Percentiles rank a stretch among this genome's conserved stretches.
phyloP scores from a whole-genome alignment of 2,329 filamentous ascomycete species.

The Verticillium albo-atrum region DNA sequence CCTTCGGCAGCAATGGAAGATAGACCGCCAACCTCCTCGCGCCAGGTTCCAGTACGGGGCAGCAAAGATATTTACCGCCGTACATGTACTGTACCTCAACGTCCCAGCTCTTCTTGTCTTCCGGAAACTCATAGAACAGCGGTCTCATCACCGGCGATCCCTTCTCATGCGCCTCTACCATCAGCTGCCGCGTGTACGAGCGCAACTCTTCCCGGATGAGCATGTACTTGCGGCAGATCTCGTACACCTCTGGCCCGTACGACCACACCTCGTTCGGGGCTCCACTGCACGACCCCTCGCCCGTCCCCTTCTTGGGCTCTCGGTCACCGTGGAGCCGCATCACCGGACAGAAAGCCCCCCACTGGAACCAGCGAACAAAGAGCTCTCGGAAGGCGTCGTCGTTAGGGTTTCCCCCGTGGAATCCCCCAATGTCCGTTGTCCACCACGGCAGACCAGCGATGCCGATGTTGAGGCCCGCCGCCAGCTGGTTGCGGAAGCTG shows the following conservation, averaged over 20 bases:
- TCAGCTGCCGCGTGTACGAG: conserved; percentile 51
- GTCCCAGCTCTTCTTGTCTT: conserved; percentile 49
- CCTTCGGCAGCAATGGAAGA: conserved; percentile 31
- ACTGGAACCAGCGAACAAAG: conserved; percentile 65
- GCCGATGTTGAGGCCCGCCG: conserved; percentile 63
- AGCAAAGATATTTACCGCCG: conserved; percentile 52
- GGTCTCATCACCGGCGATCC: conserved; percentile 58
- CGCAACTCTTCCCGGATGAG: conserved; percentile 51
- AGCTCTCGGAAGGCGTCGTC: conserved; percentile 55
- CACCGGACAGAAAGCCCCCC: conserved; percentile 61
- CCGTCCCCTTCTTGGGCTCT: conserved; percentile 41
- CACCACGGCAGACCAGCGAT: conserved; percentile 61
- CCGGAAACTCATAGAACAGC: conserved; percentile 59
- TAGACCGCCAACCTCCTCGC: conserved; percentile 42
- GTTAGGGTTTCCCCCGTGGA: conserved; percentile 57
- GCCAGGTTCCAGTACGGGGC: conserved; percentile 39
- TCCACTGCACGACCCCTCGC: conserved; percentile 37
- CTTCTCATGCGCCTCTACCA: conserved; percentile 53
- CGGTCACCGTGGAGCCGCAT: conserved; percentile 63
- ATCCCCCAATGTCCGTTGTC: conserved; percentile 67
- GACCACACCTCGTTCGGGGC: conserved; percentile 61
- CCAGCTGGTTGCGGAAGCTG: conserved; percentile 53
- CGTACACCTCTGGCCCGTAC: conserved; percentile 55
- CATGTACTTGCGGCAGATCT: conserved; percentile 56
- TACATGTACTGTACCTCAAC: conserved; percentile 60